Evolutionary conservation across 805 yeast species (phyloP).

Genomic region (Nakazawaea wyomingensis): DNA sequence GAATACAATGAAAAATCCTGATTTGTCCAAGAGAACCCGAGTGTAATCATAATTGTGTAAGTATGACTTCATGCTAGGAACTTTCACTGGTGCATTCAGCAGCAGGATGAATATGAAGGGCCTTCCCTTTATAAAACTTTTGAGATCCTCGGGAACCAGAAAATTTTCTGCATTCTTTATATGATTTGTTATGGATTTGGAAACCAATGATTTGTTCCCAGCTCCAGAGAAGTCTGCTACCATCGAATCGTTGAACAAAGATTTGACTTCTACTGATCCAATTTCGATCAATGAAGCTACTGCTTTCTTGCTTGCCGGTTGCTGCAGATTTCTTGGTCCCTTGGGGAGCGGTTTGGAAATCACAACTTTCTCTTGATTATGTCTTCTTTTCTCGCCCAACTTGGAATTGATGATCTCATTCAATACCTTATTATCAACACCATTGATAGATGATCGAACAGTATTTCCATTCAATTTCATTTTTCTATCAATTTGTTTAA

Average conservation of each 20-base stretch:
- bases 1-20: slow-evolving; percentile 72
- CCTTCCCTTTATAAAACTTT: slow-evolving; percentile 45
- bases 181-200: slow-evolving; percentile 17
- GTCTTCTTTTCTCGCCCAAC: slow-evolving; percentile 33
- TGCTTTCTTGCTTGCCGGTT: not conserved
- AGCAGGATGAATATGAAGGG: slow-evolving; percentile 55
- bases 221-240: not conserved
- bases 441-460: slow-evolving; percentile 50
- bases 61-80: slow-evolving; percentile 54
- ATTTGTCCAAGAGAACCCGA: slow-evolving; percentile 52
- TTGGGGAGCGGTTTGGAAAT: slow-evolving; percentile 9
- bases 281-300: slow-evolving; percentile 10
- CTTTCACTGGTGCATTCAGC: slow-evolving; percentile 43
- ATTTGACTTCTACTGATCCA: slow-evolving; percentile 14
- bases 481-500: slow-evolving; percentile 31
- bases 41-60: slow-evolving; percentile 62
- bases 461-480: slow-evolving; percentile 47
- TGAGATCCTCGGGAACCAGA: slow-evolving; percentile 43
- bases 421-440: slow-evolving; percentile 33
- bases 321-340: slow-evolving; percentile 4
- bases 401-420: slow-evolving; percentile 26
- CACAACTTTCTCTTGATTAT: slow-evolving; percentile 21
- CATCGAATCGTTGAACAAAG: slow-evolving; percentile 5
- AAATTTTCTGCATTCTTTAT: slow-evolving; percentile 21
- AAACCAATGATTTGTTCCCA: not conserved